A percentile compares a stretch with the other conserved stretches of the same genome.
Conservation (phyloP, 495 filamentous ascomycete species). For the Penicillium arizonense region DNA sequence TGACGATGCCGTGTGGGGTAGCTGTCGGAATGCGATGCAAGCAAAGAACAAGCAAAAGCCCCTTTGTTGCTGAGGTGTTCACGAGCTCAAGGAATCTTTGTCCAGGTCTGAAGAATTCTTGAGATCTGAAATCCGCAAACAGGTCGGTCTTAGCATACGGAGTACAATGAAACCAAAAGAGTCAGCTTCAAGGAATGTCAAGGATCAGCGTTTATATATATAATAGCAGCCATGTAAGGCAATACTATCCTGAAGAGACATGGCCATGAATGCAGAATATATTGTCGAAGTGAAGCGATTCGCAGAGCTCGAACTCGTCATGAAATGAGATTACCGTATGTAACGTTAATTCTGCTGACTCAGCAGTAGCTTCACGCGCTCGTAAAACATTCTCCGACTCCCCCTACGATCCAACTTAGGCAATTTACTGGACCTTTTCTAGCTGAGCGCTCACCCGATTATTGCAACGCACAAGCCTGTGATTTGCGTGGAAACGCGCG, state of each 20-base stretch:
- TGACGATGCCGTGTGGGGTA: constrained; percentile 19
- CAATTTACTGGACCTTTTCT: neutral
- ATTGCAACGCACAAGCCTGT: neutral
- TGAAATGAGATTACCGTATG: constrained; percentile 6
- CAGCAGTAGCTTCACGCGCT: constrained; percentile 9
- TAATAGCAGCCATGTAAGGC: no score
- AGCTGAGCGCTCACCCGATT: no score
- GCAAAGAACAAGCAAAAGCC: no score
- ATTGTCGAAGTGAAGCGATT: neutral
- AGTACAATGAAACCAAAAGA: no score
- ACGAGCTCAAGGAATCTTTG: no score
- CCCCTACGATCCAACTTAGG: neutral
- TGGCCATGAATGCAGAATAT: neutral
- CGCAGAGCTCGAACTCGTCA: neutral
- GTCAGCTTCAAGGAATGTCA: no score
- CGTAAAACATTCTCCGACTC: constrained; percentile 12
- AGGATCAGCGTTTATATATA: no score
- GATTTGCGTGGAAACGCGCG: constrained; percentile 7
- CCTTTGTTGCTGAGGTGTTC: no score
- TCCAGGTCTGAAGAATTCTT: no score
- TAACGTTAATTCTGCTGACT: constrained; percentile 6
- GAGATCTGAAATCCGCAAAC: no score
- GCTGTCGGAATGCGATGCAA: neutral
- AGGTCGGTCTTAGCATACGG: no score
- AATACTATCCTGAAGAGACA: no score